Conservation (phyloP, 2,329 filamentous ascomycete genomes). For the Exophiala alcalophila region DNA sequence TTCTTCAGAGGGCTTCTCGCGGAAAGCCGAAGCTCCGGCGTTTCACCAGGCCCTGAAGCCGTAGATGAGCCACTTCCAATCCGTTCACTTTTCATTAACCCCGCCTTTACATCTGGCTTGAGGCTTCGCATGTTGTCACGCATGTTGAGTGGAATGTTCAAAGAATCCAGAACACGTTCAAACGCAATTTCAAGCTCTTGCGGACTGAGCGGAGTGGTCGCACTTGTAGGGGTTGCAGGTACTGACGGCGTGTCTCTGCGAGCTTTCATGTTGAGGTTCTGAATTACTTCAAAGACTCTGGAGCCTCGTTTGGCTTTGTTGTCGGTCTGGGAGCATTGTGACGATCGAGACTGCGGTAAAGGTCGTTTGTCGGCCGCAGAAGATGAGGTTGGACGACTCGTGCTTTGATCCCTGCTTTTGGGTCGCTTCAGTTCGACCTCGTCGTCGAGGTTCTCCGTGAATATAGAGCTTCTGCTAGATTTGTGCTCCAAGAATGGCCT, state of each 20-base stretch:
- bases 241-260: slow-evolving; percentile 8
- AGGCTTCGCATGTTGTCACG: slow-evolving; percentile 91
- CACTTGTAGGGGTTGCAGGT: slow-evolving; percentile 1
- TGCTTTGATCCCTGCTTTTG: slow-evolving; percentile 21
- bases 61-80: slow-evolving; percentile 58
- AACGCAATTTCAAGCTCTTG: slow-evolving; percentile 31
- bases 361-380: slow-evolving; percentile 5
- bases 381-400: slow-evolving; percentile 19
- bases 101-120: slow-evolving; percentile 85
- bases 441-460: slow-evolving; percentile 33
- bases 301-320: slow-evolving; percentile 28
- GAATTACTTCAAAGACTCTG: slow-evolving; percentile 28
- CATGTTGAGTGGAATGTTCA: slow-evolving; percentile 92
- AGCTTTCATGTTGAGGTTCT: slow-evolving; percentile 27
- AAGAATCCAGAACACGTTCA: slow-evolving; percentile 63
- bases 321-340: slow-evolving; percentile 19
- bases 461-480: slow-evolving; percentile 31
- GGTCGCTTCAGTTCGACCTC: slow-evolving; percentile 27
- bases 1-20: slow-evolving; percentile 35
- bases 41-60: slow-evolving; percentile 46
- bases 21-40: slow-evolving; percentile 35
- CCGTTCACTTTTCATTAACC: slow-evolving; percentile 90
- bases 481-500: slow-evolving; percentile 32
- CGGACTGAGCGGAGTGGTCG: slow-evolving; percentile 20
- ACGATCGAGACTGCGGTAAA: slow-evolving; percentile 8